phyloP scores from a whole-genome alignment of 257 asterid genomes.

The Fraxinus excelsior region DNA sequence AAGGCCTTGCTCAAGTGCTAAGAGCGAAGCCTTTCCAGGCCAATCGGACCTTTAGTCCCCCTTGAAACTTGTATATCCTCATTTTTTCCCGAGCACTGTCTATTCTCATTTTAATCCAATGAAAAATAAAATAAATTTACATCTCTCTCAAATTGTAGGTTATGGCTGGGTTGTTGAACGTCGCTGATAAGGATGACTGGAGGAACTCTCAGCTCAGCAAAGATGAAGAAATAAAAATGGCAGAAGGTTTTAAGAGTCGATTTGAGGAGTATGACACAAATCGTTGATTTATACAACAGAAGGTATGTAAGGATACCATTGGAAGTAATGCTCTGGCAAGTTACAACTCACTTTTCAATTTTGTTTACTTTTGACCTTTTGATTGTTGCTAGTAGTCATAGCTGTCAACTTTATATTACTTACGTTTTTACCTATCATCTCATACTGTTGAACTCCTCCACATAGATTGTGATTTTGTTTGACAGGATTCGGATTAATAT shows the following conservation, averaged over 20 bases:
- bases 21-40: background rate
- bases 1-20: background rate
- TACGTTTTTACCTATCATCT: too few species aligned
- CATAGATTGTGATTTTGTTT: too few species aligned
- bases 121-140: conserved; percentile 6
- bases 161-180: conserved; percentile 88
- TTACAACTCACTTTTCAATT: background rate
- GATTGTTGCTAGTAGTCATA: background rate
- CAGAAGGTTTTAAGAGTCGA: conserved; percentile 60
- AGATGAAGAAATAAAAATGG: conserved; percentile 79
- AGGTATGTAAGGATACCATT: conserved; percentile 25
- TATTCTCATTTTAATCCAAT: background rate
- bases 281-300: conserved; percentile 38
- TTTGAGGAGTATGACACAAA: conserved; percentile 69
- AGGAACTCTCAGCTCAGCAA: conserved; percentile 77
- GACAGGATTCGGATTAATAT: too few species aligned
- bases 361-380: background rate
- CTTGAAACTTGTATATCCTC: background rate
- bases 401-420: background rate
- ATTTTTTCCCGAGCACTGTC: too few species aligned
- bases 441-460: background rate
- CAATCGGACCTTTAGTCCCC: background rate
- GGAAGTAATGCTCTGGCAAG: background rate
- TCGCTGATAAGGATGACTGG: conserved; percentile 96
- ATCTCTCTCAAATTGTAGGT: conserved; percentile 47